A percentile compares a stretch with the other conserved stretches of the same genome.
Evolutionary conservation across 306 rosid species (phyloP).

Genomic region (Biancaea sappan): DNA sequence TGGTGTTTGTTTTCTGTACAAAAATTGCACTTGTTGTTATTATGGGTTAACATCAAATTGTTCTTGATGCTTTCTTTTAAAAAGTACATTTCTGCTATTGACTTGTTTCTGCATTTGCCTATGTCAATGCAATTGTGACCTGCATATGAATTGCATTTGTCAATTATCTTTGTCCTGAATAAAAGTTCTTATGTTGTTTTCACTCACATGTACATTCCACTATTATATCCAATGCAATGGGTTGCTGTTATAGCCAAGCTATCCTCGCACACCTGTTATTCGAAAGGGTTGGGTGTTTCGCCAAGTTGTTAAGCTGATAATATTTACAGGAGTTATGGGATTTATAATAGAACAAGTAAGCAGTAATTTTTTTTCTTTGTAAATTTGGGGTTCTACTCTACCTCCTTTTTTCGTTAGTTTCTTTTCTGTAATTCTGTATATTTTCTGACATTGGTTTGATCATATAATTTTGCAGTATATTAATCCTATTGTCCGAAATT

Average conservation of each 20-base stretch:
- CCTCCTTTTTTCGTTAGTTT: constrained; percentile 29
- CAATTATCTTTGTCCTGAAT: background rate
- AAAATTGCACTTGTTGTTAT: background rate
- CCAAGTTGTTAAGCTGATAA: constrained; percentile 81
- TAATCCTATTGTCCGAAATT: constrained; percentile 87
- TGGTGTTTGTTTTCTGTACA: background rate
- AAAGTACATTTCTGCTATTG: constrained; percentile 14
- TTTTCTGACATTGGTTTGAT: constrained; percentile 38
- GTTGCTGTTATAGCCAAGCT: constrained; percentile 63
- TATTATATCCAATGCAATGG: constrained; percentile 26
- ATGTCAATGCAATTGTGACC: background rate
- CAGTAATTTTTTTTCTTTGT: constrained; percentile 17
- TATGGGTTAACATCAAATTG: background rate
- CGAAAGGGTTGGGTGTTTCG: constrained; percentile 94
- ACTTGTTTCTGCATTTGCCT: constrained; percentile 9
- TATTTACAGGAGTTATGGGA: constrained; percentile 97
- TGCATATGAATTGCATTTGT: background rate
- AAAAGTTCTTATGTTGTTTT: background rate
- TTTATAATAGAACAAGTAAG: constrained; percentile 95
- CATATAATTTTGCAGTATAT: constrained; percentile 77
- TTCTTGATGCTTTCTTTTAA: background rate
- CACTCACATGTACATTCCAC: background rate
- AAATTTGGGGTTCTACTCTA: constrained; percentile 19
- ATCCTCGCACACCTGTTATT: constrained; percentile 77
- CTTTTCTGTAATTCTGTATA: constrained; percentile 2